These are phyloP conservation scores for Starmerella khaoyaiensis DNA, from an alignment of 805 yeast species.

Conservation along the genomic window DNA sequence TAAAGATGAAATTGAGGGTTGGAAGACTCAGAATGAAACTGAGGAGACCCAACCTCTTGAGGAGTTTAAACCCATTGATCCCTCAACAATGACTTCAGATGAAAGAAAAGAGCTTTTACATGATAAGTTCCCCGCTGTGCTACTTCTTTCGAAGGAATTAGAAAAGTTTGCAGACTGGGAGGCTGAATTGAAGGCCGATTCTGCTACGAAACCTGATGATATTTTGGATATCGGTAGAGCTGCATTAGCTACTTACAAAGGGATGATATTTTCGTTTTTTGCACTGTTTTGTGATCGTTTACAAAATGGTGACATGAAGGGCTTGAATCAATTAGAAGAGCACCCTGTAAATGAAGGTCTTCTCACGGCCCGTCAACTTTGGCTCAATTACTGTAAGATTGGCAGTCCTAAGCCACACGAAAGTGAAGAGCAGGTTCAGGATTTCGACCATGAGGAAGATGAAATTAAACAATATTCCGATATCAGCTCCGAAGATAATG, in stretches of 20 bases:
- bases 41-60: constrained; percentile 22
- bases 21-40: constrained; percentile 50
- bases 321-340: constrained; percentile 48
- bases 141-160: constrained; percentile 59
- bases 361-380: constrained; percentile 66
- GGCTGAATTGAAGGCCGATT: constrained; percentile 16
- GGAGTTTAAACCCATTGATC: constrained; percentile 30
- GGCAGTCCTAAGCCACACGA: not conserved
- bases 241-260: constrained; percentile 69
- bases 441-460: not conserved
- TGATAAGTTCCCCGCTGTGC: constrained; percentile 67
- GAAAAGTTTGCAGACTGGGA: constrained; percentile 29
- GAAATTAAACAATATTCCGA: not conserved
- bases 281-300: constrained; percentile 54
- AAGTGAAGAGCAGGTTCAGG: not conserved
- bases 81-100: constrained; percentile 38
- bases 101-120: constrained; percentile 44
- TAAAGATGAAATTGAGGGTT: constrained; percentile 66
- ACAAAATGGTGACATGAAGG: constrained; percentile 35
- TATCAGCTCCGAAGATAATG: not conserved
- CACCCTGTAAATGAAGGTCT: constrained; percentile 84
- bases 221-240: constrained; percentile 37
- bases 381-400: constrained; percentile 63
- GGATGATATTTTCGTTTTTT: constrained; percentile 65
- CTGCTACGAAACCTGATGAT: constrained; percentile 4